Evolutionary conservation across 2,329 filamentous ascomycete genomes (phyloP).

Genomic region (Fusarium brachygibbosum): DNA sequence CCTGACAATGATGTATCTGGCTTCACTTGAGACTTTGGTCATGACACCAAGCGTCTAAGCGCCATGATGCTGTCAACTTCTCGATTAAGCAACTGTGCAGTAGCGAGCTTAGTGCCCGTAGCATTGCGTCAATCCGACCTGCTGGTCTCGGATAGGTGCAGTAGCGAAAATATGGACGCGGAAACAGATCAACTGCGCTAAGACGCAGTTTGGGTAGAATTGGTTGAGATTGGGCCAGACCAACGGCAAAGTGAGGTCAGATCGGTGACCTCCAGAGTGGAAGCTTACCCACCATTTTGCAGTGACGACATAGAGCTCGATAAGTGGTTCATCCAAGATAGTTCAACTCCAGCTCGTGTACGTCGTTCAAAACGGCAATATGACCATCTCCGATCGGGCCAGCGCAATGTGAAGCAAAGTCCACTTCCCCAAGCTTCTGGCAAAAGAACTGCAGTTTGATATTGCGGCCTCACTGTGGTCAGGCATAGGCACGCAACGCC

Average conservation of each 20-base stretch:
- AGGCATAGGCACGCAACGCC: slow-evolving; percentile 21
- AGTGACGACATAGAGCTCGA: slow-evolving; percentile 27
- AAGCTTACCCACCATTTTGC: slow-evolving; percentile 26
- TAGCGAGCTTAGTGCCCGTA: slow-evolving; percentile 31
- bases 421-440: slow-evolving; percentile 2
- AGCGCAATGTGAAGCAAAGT: neutral
- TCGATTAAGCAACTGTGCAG: slow-evolving; percentile 21
- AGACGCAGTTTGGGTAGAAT: slow-evolving; percentile 26
- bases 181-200: slow-evolving; percentile 45
- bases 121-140: slow-evolving; percentile 46
- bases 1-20: slow-evolving; percentile 26
- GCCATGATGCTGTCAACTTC: slow-evolving; percentile 34
- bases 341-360: slow-evolving; percentile 31
- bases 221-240: slow-evolving; percentile 26
- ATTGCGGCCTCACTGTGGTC: slow-evolving; percentile 27
- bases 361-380: slow-evolving; percentile 25
- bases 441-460: neutral
- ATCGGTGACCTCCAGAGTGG: slow-evolving; percentile 21
- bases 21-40: slow-evolving; percentile 14
- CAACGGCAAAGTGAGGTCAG: slow-evolving; percentile 46
- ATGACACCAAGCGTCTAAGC: slow-evolving; percentile 16
- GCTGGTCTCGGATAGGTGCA: slow-evolving; percentile 48
- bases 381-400: slow-evolving; percentile 8
- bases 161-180: slow-evolving; percentile 31
- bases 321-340: slow-evolving; percentile 29